Evolutionary conservation across 2,329 filamentous ascomycete genomes (phyloP).

Genomic region (Fusarium solani-melongenae): DNA sequence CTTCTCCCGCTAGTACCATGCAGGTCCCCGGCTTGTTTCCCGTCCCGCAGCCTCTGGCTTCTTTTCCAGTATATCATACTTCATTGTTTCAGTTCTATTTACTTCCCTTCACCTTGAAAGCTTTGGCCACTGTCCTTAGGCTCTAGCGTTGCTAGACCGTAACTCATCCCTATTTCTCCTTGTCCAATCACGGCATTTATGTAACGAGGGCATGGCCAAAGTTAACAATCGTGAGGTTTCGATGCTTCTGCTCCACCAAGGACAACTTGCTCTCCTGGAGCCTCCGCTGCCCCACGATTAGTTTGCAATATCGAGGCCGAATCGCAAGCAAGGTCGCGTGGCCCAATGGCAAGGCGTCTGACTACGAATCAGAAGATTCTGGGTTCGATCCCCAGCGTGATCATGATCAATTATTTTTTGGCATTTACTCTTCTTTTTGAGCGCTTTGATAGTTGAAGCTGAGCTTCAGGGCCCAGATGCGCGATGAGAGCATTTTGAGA

Average conservation of each 20-base stretch:
- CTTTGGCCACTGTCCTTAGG: no score
- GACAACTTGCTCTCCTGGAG: neutral
- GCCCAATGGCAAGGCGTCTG: constrained; percentile 49
- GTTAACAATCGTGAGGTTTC: no score
- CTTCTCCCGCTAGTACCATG: neutral
- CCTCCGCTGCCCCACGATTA: neutral
- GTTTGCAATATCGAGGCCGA: neutral
- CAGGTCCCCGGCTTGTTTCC: neutral
- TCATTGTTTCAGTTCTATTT: no score
- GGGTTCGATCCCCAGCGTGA: constrained; percentile 46
- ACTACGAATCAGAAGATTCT: constrained; percentile 50
- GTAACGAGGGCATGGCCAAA: no score
- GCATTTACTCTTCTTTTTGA: neutral
- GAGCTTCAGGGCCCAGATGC: no score
- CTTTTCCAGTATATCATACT: no score
- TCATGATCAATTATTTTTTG: constrained; percentile 4
- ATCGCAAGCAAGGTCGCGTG: constrained; percentile 29
- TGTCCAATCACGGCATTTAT: no score
- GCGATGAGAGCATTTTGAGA: neutral
- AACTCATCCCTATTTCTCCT: no score
- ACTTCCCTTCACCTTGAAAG: no score
- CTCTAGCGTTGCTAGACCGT: no score
- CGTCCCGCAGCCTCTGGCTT: neutral
- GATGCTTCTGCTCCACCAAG: no score
- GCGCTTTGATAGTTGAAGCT: neutral